A percentile compares a stretch with the other conserved stretches of the same genome.
These are phyloP conservation scores for Funneliformis caledonium DNA, from an alignment of 371 early-diverging fungal genomes.

Conservation along the genomic window DNA sequence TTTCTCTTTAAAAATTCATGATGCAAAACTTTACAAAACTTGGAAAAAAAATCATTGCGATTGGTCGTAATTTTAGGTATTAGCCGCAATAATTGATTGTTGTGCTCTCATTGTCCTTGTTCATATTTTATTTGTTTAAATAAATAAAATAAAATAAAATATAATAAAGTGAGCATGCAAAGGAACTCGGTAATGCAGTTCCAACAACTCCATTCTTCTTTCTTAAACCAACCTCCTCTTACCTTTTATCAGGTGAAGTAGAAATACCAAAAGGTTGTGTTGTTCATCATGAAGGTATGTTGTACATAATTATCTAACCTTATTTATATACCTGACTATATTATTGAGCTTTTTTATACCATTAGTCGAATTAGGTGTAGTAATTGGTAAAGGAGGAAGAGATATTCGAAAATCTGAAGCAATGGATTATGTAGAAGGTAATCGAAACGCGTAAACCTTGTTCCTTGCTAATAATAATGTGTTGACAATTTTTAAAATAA, in stretches of 20 bases:
- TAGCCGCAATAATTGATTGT: too few species aligned
- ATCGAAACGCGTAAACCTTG: not conserved
- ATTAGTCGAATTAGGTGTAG: constrained; percentile 88
- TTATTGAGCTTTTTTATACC: constrained; percentile 22
- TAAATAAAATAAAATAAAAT: too few species aligned
- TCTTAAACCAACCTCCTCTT: constrained; percentile 92
- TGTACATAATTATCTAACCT: too few species aligned
- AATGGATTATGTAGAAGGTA: constrained; percentile 68
- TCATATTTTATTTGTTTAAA: too few species aligned
- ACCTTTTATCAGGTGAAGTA: constrained; percentile 72
- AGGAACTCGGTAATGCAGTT: constrained; percentile 90
- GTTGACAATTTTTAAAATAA: not conserved
- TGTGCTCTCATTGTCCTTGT: too few species aligned
- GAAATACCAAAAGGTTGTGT: constrained; percentile 80
- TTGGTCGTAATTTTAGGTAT: constrained; percentile 32
- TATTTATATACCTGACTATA: too few species aligned
- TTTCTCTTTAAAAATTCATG: too few species aligned
- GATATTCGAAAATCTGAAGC: constrained; percentile 74
- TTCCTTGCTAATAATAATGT: constrained; percentile 5
- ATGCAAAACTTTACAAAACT: constrained; percentile 34
- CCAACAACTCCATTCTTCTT: constrained; percentile 92
- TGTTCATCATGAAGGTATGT: constrained; percentile 87
- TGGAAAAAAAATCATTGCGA: constrained; percentile 34
- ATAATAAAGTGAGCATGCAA: constrained; percentile 78
- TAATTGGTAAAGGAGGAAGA: constrained; percentile 85